Evolutionary conservation across 805 yeast genomes (phyloP).

Genomic region (Candida namnaoensis): DNA sequence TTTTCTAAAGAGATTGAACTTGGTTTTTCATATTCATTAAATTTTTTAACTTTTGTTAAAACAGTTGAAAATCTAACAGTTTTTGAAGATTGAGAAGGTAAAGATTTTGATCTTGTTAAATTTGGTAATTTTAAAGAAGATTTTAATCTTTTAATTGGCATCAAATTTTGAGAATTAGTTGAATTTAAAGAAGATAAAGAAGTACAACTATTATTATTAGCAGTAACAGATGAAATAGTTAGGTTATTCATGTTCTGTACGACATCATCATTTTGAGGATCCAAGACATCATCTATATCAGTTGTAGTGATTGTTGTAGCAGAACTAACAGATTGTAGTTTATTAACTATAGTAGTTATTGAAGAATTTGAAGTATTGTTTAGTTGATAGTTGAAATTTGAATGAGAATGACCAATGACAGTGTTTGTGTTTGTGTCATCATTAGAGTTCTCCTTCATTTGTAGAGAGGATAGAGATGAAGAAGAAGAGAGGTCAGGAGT

Average conservation of each 20-base stretch:
- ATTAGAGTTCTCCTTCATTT: no score
- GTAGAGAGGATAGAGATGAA: background rate
- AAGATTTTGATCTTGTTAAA: conserved; percentile 31
- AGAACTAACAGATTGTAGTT: conserved; percentile 7
- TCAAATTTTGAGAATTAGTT: no score
- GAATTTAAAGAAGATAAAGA: background rate
- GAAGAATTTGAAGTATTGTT: conserved; percentile 11
- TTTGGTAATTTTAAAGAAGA: conserved; percentile 39
- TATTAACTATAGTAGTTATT: conserved; percentile 15
- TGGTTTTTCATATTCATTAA: conserved; percentile 54
- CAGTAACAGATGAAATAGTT: background rate
- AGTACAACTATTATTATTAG: background rate
- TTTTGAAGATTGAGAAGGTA: conserved; percentile 40
- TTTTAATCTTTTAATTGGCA: conserved; percentile 10
- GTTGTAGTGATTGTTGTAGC: background rate
- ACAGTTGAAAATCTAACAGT: conserved; percentile 58
- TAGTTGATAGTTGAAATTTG: background rate
- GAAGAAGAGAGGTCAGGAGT: background rate
- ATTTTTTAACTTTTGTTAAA: conserved; percentile 54
- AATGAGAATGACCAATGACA: background rate
- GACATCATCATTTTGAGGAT: background rate
- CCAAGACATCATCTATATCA: background rate
- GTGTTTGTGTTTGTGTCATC: no score
- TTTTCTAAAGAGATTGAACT: conserved; percentile 51
- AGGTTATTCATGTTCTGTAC: no score